Conservation (phyloP, 2,329 filamentous ascomycete species). For the Colletotrichum chrysophilum region DNA sequence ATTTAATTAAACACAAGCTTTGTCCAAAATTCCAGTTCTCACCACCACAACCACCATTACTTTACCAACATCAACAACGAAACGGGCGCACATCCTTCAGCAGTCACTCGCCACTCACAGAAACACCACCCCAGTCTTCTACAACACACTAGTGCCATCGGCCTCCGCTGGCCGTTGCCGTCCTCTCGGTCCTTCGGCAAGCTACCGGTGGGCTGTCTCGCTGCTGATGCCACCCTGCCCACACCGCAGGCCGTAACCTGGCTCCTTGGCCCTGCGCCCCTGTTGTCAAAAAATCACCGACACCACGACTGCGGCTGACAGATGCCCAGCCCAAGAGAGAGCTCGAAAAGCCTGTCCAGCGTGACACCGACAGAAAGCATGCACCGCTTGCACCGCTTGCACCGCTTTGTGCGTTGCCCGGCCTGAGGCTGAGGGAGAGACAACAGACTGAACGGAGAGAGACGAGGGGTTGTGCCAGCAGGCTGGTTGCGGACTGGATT, state of each 20-base stretch:
- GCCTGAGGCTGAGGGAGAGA: neutral
- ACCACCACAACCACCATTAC: neutral
- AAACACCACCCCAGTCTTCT: neutral
- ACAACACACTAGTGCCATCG: neutral
- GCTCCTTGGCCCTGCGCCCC: constrained; percentile 3
- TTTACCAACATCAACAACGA: neutral
- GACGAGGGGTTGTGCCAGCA: neutral
- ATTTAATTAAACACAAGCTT: neutral
- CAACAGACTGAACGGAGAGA: neutral
- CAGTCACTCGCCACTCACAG: neutral
- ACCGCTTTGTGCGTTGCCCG: neutral
- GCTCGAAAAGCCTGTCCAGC: neutral
- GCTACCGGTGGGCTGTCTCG: neutral
- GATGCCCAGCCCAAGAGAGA: neutral
- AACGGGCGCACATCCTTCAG: neutral
- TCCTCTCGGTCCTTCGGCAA: neutral
- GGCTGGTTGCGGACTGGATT: neutral
- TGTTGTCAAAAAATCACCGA: constrained; percentile 9
- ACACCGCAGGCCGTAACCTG: neutral
- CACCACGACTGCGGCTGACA: neutral
- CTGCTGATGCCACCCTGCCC: constrained; percentile 4
- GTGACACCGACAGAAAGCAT: neutral
- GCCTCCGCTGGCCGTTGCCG: neutral
- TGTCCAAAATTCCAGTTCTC: neutral
- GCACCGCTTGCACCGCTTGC: neutral